Evolutionary conservation across 192 early-diverging fungal genomes (phyloP), one percentile per base, ranked within the genome.

Genomic region (Anaeromyces robustus): DNA sequence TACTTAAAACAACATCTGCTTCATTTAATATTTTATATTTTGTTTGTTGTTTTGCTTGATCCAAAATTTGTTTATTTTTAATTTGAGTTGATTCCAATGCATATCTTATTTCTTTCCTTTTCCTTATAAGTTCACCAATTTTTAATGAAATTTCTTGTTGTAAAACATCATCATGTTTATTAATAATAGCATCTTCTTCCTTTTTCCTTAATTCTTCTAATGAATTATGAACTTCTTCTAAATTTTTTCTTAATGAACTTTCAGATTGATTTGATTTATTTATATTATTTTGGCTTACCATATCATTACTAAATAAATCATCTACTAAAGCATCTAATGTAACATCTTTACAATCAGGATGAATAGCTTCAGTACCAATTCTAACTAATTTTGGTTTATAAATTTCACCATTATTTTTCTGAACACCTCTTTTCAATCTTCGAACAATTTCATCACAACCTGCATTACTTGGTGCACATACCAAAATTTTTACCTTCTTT

Each of bases 401-500:
- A 18, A 86, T 83, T 19, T 85, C 77, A 1, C 95, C 94, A 34
- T 83, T 81, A 78, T 11, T 86, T 29, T 90, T 87, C 12, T 83
- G 77, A 29, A 97, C 94, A 30, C 96, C 97, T 2, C 85, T 80
- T 84, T 91, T 93, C 18, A 99, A 80, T 17, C 97, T 90, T 81
- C 94, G 93, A 17, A 93, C 94, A 83, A 99, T 95, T 86, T 99
- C 97, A 81, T 99, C 97, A 34, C 95, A 94, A 0, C 96, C 97
- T 6, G 97, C 96, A 82, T 99, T 99, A 80, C 92, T 94, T 11
- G 97, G 97, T n/a, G 96, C 96, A 81, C 96, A 97, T 13, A 96
- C 91, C 11, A 99, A 86, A 43, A 99, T 82, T 41, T 80, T 41
- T 26, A 5, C 87, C 84, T 83, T 92, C 89, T 83, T 31, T 13